A percentile compares a stretch with the other conserved stretches of the same genome.
Evolutionary conservation across 192 early-diverging fungal species (phyloP).

Genomic region (Funneliformis mosseae): DNA sequence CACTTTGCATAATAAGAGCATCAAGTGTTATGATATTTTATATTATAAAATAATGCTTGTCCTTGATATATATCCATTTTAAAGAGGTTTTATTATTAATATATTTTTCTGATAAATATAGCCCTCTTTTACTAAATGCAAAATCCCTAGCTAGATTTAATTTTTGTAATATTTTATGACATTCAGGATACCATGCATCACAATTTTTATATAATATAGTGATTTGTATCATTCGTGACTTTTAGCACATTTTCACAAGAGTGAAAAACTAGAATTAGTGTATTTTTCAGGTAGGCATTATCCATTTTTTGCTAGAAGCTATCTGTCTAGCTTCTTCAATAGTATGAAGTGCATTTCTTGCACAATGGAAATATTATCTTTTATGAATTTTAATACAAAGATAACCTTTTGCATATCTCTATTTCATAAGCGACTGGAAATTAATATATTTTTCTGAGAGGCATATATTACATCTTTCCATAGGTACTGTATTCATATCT

Average conservation of each 20-base stretch:
- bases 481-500: no score
- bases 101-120: not conserved
- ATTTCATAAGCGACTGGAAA: not conserved
- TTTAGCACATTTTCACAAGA: not conserved
- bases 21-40: not conserved
- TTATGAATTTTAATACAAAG: no score
- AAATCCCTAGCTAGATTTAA: not conserved
- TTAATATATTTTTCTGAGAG: not conserved
- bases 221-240: not conserved
- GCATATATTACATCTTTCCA: not conserved
- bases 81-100: not conserved
- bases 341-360: not conserved
- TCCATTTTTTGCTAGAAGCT: not conserved
- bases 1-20: not conserved
- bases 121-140: not conserved
- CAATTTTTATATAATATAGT: no score
- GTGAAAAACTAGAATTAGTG: not conserved
- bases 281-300: slow-evolving; percentile 2
- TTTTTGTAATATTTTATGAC: no score
- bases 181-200: no score
- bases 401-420: not conserved
- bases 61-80: not conserved
- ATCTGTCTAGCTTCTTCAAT: slow-evolving; percentile 1
- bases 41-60: not conserved
- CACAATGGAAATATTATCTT: no score